Evolutionary conservation across 768 basidiomycete genomes (phyloP), one percentile per base, ranked within the genome.

Genomic region (Neoboletus magnificus): DNA sequence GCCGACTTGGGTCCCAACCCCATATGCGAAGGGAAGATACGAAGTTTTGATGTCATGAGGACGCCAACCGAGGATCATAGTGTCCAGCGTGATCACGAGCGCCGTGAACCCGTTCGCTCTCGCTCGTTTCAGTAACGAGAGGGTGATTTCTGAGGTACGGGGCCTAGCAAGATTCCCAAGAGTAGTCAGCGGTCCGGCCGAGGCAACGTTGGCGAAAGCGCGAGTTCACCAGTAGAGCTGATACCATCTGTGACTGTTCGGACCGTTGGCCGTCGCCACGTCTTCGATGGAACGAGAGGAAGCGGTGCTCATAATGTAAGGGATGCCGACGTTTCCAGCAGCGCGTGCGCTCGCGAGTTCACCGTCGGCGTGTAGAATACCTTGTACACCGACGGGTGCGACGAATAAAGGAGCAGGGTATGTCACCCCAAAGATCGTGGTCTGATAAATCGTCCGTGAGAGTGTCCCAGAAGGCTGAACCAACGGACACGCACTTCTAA

Each of bases 81-180:
- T 87, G 69, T 93, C 90, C 13, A 91, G 76, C 0, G 91, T 91
- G 59, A 93, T 77, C n/a, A 92, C 82, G 35, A 92, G 83, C 15
- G 84, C 82, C 5, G 74, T 81, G 72, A 82, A 93, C 16, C 86
- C 86, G 51, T 71, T 82, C 1, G 73, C 76, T 67, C 89, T 88
- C 12, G 83, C 86, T 3, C 90, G 82, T 13, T 74, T 71, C 23
- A 93, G 78, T 25, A 91, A 50, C 22, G 87, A 90, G 33, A 84
- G 66, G 0, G 82, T 84, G 23, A 89, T 67, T 4, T 85, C 85
- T 43, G 85, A 66, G 9, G 76, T 71, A 13, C 73, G 72, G 2
- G 89, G 89, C 88, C 88, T 89, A 50, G 22, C 48, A 33, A 39
- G 40, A 3, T 22, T 25, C 23, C 30, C 36, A 39, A 33, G 9